Percentiles rank a stretch among this genome's conserved stretches.
These are phyloP conservation scores for Colletotrichum sp. DNA, from an alignment of 2,329 filamentous ascomycete species.

Conservation along the genomic window DNA sequence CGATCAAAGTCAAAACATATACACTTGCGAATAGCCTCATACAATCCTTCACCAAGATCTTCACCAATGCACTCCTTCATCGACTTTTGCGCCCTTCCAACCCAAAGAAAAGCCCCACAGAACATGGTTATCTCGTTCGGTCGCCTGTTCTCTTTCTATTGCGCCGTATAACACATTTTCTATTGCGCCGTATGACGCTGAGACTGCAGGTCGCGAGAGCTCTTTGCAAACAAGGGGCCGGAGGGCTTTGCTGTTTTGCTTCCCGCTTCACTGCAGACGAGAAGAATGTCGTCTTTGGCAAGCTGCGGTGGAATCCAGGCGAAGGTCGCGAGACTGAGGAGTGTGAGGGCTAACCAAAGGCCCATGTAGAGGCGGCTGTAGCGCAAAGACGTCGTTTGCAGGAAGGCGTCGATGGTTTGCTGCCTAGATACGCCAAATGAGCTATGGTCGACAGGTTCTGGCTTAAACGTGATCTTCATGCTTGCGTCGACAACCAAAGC, in stretches of 20 bases:
- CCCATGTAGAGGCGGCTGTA: not conserved
- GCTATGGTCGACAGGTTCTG: not conserved
- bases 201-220: not conserved
- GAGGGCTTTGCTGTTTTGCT: not conserved
- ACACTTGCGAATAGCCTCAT: not conserved
- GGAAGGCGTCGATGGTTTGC: not conserved
- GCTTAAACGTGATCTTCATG: not conserved
- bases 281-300: not conserved
- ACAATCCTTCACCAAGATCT: not conserved
- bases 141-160: not conserved
- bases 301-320: not conserved
- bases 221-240: not conserved
- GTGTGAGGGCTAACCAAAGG: not conserved
- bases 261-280: not conserved
- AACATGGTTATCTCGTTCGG: not conserved
- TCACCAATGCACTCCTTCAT: not conserved
- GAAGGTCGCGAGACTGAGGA: not conserved
- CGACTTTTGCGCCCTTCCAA: not conserved
- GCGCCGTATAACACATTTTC: rapidly evolving
- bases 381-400: not conserved
- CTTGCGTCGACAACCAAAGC: not conserved
- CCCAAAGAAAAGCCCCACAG: not conserved
- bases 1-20: not conserved
- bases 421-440: not conserved
- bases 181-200: rapidly evolving